phyloP scores from a whole-genome alignment of 805 yeast genomes.

The Metschnikowia koreensis region DNA sequence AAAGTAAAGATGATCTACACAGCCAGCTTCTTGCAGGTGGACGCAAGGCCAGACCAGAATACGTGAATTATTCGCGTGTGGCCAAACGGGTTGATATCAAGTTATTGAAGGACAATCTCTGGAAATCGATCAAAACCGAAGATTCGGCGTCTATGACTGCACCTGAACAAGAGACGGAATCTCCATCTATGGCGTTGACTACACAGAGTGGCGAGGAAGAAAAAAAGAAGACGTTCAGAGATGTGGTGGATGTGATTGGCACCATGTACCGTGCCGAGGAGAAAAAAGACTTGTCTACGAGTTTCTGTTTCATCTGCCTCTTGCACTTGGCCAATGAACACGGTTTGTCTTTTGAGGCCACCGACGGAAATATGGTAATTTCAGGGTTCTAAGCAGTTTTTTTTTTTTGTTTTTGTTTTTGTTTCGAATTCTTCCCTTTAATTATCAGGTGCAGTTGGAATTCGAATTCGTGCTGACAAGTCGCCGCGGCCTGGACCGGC shows the following conservation, averaged over 20 bases:
- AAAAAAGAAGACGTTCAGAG: constrained; percentile 39
- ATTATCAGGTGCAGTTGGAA: too few species aligned
- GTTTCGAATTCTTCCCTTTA: background rate
- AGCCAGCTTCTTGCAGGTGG: constrained; percentile 23
- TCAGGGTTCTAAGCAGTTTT: constrained; percentile 12
- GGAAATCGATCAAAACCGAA: constrained; percentile 51
- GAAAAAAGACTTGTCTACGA: constrained; percentile 70
- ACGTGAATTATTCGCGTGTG: constrained; percentile 59
- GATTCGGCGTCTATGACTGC: constrained; percentile 6
- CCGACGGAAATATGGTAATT: constrained; percentile 40
- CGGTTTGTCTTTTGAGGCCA: constrained; percentile 58
- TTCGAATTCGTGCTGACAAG: too few species aligned
- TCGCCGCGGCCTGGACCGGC: background rate
- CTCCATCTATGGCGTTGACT: constrained; percentile 20
- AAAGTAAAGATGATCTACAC: constrained; percentile 14
- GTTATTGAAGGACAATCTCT: constrained; percentile 67
- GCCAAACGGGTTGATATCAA: constrained; percentile 81
- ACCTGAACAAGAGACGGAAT: constrained; percentile 3
- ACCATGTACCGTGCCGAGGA: constrained; percentile 55
- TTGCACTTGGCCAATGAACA: constrained; percentile 86
- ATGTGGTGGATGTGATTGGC: constrained; percentile 48
- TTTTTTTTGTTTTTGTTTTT: background rate
- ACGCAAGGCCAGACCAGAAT: constrained; percentile 36
- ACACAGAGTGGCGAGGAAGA: constrained; percentile 13
- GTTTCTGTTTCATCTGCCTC: constrained; percentile 80